Evolutionary conservation across 2,329 filamentous ascomycete genomes (phyloP), one percentile per base, ranked within the genome.

Genomic region (Claviceps pazoutovae): DNA sequence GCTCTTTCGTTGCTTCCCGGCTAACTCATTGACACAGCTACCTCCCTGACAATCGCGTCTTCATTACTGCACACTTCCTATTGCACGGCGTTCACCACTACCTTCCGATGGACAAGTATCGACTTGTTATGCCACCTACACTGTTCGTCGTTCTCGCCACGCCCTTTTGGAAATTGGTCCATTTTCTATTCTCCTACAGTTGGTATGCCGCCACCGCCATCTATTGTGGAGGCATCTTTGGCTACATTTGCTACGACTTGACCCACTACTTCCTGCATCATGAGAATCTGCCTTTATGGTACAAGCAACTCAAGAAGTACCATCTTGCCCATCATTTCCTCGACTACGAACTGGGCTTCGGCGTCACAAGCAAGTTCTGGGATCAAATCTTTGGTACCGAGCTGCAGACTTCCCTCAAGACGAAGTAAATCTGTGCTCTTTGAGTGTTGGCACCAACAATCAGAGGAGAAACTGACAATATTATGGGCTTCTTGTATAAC

Each of bases 261-360:
- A 98, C 93, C 1, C 93, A 98, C 68, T 98, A 97, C 75, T 98
- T 98, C 77, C 78, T 98, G 41, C 93, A 98, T 68, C 93, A 98
- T 72, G 81, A 86, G 71, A 94, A 88, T 61, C 80, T 98, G 2
- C 93, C 93, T 16, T 71, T 83, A 2, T 95, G 88, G 78, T 97
- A 94, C 73, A 87, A 86, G 69, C 76, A 82, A 57, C 79, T 97
- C 61, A 98, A 98, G 82, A 97, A 95, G 70, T 95, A 96, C 64
- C 93, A 98, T 65, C 82, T 98, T 34, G 82, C 89, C 66, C 93
- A 98, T 66, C 93, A 98, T 71, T 98, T 96, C 69, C 88, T 93
- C 55, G 93, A 98, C 67, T 98, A 94, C 66, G 86, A 98, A 69
- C 91, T 95, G 58, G 93, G 93, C 50, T 98, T 97, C 61, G 93